These are phyloP conservation scores for Dictyostelium brefeldianum DNA, from an alignment of 78 protist genomes.

Conservation along the genomic window DNA sequence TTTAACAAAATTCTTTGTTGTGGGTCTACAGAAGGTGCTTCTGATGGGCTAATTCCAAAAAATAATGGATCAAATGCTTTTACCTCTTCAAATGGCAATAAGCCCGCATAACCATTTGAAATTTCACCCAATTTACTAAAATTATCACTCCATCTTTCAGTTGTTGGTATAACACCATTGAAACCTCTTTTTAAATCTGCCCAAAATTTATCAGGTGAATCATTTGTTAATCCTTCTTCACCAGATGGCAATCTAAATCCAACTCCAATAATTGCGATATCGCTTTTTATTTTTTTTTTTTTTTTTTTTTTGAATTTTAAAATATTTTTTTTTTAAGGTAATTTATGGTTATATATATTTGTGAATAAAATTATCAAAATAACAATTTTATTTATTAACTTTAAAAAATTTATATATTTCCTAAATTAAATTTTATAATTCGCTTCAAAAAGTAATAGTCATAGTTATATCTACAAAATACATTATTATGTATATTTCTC, in stretches of 20 bases:
- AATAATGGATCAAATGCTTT: constrained; percentile 72
- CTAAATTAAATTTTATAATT: no score
- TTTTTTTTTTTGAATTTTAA: no score
- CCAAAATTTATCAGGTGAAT: constrained; percentile 73
- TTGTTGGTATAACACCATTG: not conserved
- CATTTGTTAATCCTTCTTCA: not conserved
- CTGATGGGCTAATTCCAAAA: constrained; percentile 71
- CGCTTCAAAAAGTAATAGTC: no score
- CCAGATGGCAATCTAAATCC: constrained; percentile 50
- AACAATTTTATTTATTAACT: no score
- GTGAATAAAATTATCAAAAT: no score
- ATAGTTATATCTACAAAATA: no score
- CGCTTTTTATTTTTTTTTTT: not conserved
- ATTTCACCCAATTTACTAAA: constrained; percentile 42
- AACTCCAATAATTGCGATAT: constrained; percentile 52
- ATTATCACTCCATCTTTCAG: constrained; percentile 41
- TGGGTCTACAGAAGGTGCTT: constrained; percentile 85
- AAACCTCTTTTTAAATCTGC: constrained; percentile 13
- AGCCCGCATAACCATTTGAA: constrained; percentile 19
- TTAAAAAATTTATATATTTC: no score
- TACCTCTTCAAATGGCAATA: constrained; percentile 17
- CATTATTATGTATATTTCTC: no score
- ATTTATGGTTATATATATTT: no score
- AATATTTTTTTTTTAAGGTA: no score
- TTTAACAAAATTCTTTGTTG: constrained; percentile 86